phyloP scores from a whole-genome alignment of 1,139 yeast species.

The Candida neerlandica region DNA sequence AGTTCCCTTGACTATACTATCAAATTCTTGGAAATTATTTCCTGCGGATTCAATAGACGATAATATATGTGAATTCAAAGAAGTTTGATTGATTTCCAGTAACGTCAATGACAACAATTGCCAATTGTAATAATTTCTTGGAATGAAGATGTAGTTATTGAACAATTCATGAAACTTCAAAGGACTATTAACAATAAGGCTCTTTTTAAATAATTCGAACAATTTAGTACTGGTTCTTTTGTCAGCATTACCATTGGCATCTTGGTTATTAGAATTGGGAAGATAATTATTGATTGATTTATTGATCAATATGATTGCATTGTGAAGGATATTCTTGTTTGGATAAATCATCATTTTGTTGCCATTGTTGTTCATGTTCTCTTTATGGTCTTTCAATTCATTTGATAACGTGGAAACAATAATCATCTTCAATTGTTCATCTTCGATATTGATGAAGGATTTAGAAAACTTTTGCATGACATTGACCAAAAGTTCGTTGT shows the following conservation, averaged over 20 bases:
- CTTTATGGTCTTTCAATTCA: slow-evolving; percentile 38
- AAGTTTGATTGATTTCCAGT: slow-evolving; percentile 37
- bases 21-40: slow-evolving; percentile 15
- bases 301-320: slow-evolving; percentile 49
- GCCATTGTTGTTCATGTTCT: slow-evolving; percentile 27
- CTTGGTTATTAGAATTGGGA: slow-evolving; percentile 2
- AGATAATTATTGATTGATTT: slow-evolving; percentile 36
- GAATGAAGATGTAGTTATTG: slow-evolving; percentile 43
- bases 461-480: slow-evolving; percentile 33
- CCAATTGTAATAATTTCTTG: slow-evolving; percentile 42
- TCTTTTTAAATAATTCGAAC: slow-evolving; percentile 45
- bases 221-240: slow-evolving; percentile 15
- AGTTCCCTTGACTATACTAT: slow-evolving; percentile 16
- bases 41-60: slow-evolving; percentile 16
- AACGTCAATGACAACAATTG: slow-evolving; percentile 39
- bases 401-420: slow-evolving; percentile 42
- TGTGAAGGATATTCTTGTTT: slow-evolving; percentile 46
- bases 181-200: slow-evolving; percentile 47
- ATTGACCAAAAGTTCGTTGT: slow-evolving; percentile 17
- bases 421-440: slow-evolving; percentile 35
- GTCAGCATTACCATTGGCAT: not conserved
- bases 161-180: slow-evolving; percentile 47
- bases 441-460: slow-evolving; percentile 24
- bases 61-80: slow-evolving; percentile 13
- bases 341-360: slow-evolving; percentile 27